Conservation (phyloP, 1,284 basidiomycete genomes). For the Irpex sp. region DNA sequence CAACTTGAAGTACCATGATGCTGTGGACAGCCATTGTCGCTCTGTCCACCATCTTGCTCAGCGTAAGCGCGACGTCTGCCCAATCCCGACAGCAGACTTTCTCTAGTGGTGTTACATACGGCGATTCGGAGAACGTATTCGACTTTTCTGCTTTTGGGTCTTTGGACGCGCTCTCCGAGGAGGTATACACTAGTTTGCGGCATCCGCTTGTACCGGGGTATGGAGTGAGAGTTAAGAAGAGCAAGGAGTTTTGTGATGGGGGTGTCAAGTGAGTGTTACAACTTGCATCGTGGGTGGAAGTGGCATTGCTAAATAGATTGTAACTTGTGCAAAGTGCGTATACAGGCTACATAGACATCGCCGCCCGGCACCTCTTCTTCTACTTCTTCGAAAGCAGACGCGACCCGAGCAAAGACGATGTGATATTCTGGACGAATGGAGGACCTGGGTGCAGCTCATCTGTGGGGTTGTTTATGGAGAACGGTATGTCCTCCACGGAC, state of each 20-base stretch:
- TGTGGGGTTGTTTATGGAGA: conserved; percentile 64
- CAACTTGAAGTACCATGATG: no score
- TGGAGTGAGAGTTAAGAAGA: conserved; percentile 46
- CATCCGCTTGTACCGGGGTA: conserved; percentile 53
- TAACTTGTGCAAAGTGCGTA: conserved; percentile 26
- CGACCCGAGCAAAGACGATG: conserved; percentile 31
- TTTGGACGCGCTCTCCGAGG: conserved; percentile 28
- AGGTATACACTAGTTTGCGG: conserved; percentile 41
- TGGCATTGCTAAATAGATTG: not conserved
- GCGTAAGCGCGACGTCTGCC: not conserved
- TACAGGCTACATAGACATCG: conserved; percentile 65
- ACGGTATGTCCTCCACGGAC: conserved; percentile 34
- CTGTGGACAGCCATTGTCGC: no score
- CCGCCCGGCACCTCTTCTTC: conserved; percentile 76
- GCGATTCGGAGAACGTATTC: not conserved
- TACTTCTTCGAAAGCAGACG: conserved; percentile 67
- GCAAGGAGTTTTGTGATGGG: conserved; percentile 22
- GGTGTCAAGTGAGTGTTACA: conserved; percentile 18
- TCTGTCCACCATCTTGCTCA: not conserved
- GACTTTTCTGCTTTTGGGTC: not conserved
- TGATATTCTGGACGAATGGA: conserved; percentile 37
- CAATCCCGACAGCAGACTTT: not conserved
- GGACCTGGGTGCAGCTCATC: conserved; percentile 53
- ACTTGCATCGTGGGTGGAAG: not conserved
- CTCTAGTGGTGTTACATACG: not conserved